Evolutionary conservation across 2,329 filamentous ascomycete genomes (phyloP).

Genomic region (Alternaria metachromatica): DNA sequence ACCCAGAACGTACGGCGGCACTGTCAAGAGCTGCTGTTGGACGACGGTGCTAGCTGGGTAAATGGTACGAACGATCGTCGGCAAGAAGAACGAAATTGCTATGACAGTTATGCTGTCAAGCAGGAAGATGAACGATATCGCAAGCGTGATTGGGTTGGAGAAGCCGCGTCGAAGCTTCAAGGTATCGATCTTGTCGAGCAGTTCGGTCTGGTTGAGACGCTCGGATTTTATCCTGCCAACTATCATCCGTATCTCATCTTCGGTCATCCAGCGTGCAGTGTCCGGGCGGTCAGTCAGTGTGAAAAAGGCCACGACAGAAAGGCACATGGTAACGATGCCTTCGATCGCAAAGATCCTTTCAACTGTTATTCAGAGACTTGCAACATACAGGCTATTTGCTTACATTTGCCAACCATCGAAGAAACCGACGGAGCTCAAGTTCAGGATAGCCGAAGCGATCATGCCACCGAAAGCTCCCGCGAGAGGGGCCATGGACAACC

Average conservation of each 20-base stretch:
- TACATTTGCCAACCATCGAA: slow-evolving; percentile 66
- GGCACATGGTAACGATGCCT: slow-evolving; percentile 64
- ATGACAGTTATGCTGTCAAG: slow-evolving; percentile 72
- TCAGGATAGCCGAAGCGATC: slow-evolving; percentile 65
- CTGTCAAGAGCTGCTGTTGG: slow-evolving; percentile 69
- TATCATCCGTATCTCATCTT: slow-evolving; percentile 68
- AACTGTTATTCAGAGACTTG: not conserved
- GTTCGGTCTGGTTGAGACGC: slow-evolving; percentile 62
- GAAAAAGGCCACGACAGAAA: slow-evolving; percentile 64
- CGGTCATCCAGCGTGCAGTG: slow-evolving; percentile 66
- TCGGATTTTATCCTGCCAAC: slow-evolving; percentile 70
- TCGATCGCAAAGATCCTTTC: slow-evolving; percentile 68
- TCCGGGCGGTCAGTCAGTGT: slow-evolving; percentile 71
- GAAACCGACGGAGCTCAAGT: slow-evolving; percentile 61
- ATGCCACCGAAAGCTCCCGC: slow-evolving; percentile 73
- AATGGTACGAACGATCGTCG: slow-evolving; percentile 71
- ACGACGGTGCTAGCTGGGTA: slow-evolving; percentile 63
- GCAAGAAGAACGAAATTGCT: slow-evolving; percentile 70
- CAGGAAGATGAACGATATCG: slow-evolving; percentile 63
- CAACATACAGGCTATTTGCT: not conserved
- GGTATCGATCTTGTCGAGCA: slow-evolving; percentile 67
- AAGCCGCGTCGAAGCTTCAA: slow-evolving; percentile 66
- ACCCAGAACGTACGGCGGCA: slow-evolving; percentile 71
- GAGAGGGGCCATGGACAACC: slow-evolving; percentile 70
- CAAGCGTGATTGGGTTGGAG: slow-evolving; percentile 65